Conservation (phyloP, 2,329 filamentous ascomycete species). For the Penicillium sp. region DNA sequence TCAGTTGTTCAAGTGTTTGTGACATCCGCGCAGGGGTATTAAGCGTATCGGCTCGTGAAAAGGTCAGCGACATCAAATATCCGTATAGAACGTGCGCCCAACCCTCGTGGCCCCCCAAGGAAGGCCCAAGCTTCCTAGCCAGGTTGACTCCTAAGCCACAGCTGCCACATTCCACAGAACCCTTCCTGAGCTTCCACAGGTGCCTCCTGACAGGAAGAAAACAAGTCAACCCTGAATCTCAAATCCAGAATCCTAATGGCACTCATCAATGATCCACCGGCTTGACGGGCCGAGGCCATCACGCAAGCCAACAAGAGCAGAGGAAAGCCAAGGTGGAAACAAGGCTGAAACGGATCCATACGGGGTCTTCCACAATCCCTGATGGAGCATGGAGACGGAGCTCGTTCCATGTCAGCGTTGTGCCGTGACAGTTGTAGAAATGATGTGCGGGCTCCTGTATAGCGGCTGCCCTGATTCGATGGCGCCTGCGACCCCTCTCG, state of each 20-base stretch:
- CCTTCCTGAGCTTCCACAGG: neutral
- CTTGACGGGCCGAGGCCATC: slow-evolving; percentile 26
- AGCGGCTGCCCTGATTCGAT: slow-evolving; percentile 22
- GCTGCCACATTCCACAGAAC: slow-evolving; percentile 8
- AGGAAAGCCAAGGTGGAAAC: neutral
- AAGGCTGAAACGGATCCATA: slow-evolving; percentile 16
- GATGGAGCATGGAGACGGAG: slow-evolving; percentile 15
- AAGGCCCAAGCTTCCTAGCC: slow-evolving; percentile 7
- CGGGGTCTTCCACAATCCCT: neutral
- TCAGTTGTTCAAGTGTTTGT: neutral
- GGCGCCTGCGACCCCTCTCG: neutral
- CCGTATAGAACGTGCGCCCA: neutral
- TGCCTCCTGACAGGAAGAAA: slow-evolving; percentile 3
- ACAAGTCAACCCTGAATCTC: neutral
- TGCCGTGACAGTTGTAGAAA: slow-evolving; percentile 34
- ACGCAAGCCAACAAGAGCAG: neutral
- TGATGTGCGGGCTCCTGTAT: slow-evolving; percentile 27
- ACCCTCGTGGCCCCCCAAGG: neutral
- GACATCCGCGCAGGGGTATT: neutral
- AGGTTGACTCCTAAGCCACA: slow-evolving; percentile 5
- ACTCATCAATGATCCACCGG: slow-evolving; percentile 20
- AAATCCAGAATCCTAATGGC: neutral
- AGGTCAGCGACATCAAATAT: neutral
- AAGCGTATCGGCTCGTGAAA: neutral
- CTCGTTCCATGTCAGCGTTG: slow-evolving; percentile 17